Evolutionary conservation across 768 basidiomycete species (phyloP), one percentile per base, ranked within the genome.

Genomic region (Pleurotus tuber-regium): DNA sequence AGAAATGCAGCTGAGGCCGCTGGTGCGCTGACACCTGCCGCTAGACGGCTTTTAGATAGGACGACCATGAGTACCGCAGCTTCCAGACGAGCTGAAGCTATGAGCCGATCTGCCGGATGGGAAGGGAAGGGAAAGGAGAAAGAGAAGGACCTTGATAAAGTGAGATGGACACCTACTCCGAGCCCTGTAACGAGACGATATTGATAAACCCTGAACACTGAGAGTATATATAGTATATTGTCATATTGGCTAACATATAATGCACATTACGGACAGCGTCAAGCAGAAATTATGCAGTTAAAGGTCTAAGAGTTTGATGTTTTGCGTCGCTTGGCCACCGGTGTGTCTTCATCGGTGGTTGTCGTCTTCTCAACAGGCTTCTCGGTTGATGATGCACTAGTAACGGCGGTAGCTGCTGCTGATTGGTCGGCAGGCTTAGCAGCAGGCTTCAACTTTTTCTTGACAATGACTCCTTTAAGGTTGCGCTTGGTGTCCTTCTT

Each of bases 11-110:
- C 84, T 12, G 83, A 87, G 39, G 86, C 84, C 12, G 70, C 83
- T 7, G 91, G 89, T 4, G 82, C 77, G 54, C 66, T 96, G 56
- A 95, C 93, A 0, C 93, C 93, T n/a, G 94, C 94, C 23, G 94
- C 84, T 21, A 80, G 75, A 62, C 73, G 85, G 54, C 62, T 97
- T 38, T 69, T 97, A 55, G 83, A 93, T 58, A 73, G 87, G 59
- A 85, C 83, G 5, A 82, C 87, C 0, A 72, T 82, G 72, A 79
- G 84, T 16, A 81, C 80, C 7, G 80, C 81, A 9, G 84, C 81
- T 10, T 60, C 75, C 21, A 76, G 81, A 58, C 75, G 89, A 52
- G 79, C 82, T 10, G 88, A 87, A n/a, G 82, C 75, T 7, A 86
- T 86, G 82, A 80, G 77, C 30, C 73, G 68, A 52, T 63, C 69